phyloP scores from a whole-genome alignment of 2,329 filamentous ascomycete species.

The Botrytis porri region DNA sequence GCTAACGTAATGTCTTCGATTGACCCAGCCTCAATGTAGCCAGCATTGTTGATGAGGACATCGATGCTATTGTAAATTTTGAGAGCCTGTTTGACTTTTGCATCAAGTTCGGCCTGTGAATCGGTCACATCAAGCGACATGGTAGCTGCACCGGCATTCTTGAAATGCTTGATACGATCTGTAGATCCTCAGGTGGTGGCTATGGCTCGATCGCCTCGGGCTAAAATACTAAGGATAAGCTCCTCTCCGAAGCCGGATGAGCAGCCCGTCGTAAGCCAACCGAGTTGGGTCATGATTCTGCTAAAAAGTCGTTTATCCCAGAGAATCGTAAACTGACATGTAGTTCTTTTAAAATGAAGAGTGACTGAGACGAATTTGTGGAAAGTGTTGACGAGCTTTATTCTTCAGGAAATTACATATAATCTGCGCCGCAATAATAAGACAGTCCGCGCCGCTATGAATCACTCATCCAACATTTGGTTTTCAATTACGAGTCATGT shows the following conservation, averaged over 20 bases:
- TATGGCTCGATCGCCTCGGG: conserved; percentile 26
- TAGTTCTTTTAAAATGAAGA: not conserved
- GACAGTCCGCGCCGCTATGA: not conserved
- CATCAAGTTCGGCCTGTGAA: conserved; percentile 40
- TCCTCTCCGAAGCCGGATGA: conserved; percentile 27
- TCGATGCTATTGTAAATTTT: conserved; percentile 35
- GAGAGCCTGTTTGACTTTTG: conserved; percentile 39
- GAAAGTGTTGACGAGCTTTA: not conserved
- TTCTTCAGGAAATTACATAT: not conserved
- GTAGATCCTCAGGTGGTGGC: conserved; percentile 20
- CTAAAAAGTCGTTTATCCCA: not conserved
- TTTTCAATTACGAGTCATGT: not conserved
- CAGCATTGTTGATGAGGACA: conserved; percentile 40
- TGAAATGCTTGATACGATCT: conserved; percentile 43
- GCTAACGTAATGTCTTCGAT: conserved; percentile 35
- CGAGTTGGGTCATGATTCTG: not conserved
- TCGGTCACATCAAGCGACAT: conserved; percentile 49
- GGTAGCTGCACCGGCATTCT: conserved; percentile 43
- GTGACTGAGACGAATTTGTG: not conserved
- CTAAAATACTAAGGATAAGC: conserved; percentile 22
- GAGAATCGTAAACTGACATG: not conserved
- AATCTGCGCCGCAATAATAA: not conserved
- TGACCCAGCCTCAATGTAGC: conserved; percentile 29
- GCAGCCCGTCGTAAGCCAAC: conserved; percentile 29
- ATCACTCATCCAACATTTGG: not conserved